A percentile compares a stretch with the other conserved stretches of the same genome.
These are phyloP conservation scores for Avena sativa DNA, from an alignment of 176 grass and related monocot species.

Conservation along the genomic window DNA sequence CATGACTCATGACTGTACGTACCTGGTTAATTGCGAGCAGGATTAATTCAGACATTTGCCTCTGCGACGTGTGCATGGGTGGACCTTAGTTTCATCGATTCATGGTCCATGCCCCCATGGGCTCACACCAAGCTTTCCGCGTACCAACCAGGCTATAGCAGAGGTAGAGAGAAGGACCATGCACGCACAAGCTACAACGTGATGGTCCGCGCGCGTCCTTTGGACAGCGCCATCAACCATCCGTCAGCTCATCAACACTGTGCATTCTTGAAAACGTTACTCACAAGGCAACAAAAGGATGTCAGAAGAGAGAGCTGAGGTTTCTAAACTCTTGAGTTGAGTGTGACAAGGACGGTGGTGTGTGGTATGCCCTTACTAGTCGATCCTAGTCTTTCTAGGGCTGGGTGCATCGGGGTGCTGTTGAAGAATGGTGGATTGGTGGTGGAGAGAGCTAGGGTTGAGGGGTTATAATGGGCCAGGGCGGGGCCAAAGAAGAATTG, in stretches of 20 bases:
- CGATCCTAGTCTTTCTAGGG: not conserved
- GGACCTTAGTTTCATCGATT: not conserved
- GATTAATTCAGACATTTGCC: not conserved
- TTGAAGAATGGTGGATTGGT: no score
- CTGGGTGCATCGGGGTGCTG: no score
- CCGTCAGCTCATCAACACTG: not conserved
- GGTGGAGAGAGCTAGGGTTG: no score
- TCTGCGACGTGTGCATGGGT: conserved; percentile 12
- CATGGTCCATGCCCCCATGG: not conserved
- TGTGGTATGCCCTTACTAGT: not conserved
- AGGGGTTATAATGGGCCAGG: no score
- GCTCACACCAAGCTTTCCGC: not conserved
- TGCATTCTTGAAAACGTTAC: not conserved
- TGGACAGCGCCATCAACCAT: not conserved
- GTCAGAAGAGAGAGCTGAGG: not conserved
- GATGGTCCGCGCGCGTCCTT: not conserved
- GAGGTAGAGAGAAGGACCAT: not conserved
- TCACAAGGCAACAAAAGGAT: not conserved
- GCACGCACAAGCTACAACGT: not conserved
- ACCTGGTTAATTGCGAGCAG: not conserved
- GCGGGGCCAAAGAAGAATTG: no score
- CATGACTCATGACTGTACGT: not conserved
- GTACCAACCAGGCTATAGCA: not conserved
- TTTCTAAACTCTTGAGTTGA: not conserved
- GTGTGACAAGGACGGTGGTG: not conserved